Base-by-base conservation (phyloP, 2,329 filamentous ascomycete species). In the Penicillium sp. region DNA sequence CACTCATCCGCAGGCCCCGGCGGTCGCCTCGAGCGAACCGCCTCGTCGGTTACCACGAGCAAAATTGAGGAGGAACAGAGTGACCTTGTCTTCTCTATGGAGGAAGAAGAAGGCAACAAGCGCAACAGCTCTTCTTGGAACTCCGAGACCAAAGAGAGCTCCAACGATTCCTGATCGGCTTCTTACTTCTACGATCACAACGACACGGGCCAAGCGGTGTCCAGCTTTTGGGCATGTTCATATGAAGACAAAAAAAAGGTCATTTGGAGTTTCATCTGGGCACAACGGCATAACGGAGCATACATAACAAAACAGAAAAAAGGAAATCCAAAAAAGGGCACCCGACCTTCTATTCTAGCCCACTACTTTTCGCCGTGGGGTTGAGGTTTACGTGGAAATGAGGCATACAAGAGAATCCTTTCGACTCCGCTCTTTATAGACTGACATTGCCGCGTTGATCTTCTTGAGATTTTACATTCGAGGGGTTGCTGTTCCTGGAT, bases 1-100 rank as follows among this genome's bases (percentile, higher is more conserved):
- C 71, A 69, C 43, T 62, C 69, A 25, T 65, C 71, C 22, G 50
- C 63, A 14, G 65, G 58, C 22, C 56, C 62, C n/a, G 67, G 61
- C 44, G 67, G 60, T 43, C 71, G 74, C 27, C 61, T 76, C 18
- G 74, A 78, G 48, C 73, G 76, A 45, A 70, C 72, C 11, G 65
- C 78, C 27, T 74, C 76, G 4, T 77, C 76, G 2, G 70, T 75
- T 43, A 71, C 67, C 46, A 73, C 71, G 10, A 74, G 68, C 61
- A 74, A 71, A 46, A 78, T 78, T 49, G 76, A 79, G 28, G 76
- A 63, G 41, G 61, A 79, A 54, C 73, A 73, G 42, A 70, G 74
- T 42, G 74, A 76, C 42, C 60, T 76, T 22, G 74, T 78, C 47
- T 79, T 79, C 57, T 75, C 74, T 4, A 77, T 78, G 75, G 76